phyloP scores from a whole-genome alignment of 768 basidiomycete species.

The Termitomyces sp. region DNA sequence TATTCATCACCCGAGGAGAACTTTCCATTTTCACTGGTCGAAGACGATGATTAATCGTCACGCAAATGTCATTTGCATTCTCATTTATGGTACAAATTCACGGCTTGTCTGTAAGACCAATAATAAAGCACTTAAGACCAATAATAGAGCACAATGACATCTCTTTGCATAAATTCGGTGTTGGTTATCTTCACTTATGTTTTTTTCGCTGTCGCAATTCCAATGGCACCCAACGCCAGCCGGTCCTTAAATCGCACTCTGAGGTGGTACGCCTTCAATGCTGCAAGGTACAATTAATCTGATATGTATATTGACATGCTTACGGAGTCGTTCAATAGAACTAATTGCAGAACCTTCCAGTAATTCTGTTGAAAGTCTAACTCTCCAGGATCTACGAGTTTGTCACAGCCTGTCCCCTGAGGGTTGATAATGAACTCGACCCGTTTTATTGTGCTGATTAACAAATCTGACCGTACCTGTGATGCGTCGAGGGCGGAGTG shows the following conservation, averaged over 20 bases:
- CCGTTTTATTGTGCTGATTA: not conserved
- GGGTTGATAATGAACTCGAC: not conserved
- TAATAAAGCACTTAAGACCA: not conserved
- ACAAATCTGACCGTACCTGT: not conserved
- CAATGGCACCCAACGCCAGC: too few species aligned
- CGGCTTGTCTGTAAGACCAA: not conserved
- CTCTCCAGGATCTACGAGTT: not conserved
- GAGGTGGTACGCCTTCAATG: too few species aligned
- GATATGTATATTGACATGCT: too few species aligned
- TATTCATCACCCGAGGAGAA: not conserved
- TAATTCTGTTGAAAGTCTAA: too few species aligned
- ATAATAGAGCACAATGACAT: not conserved
- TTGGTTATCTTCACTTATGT: not conserved
- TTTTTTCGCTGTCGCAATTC: not conserved
- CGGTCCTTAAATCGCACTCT: too few species aligned
- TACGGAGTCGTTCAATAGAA: not conserved
- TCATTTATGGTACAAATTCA: not conserved
- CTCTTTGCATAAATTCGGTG: not conserved
- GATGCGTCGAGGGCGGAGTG: too few species aligned
- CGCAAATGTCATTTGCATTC: not conserved
- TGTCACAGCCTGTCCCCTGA: not conserved
- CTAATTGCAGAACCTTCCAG: not conserved
- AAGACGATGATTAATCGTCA: not conserved
- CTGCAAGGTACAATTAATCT: too few species aligned
- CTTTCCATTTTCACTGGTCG: not conserved